These are phyloP conservation scores for Gentiana straminea DNA, from an alignment of 257 asterid species.

Conservation along the genomic window DNA sequence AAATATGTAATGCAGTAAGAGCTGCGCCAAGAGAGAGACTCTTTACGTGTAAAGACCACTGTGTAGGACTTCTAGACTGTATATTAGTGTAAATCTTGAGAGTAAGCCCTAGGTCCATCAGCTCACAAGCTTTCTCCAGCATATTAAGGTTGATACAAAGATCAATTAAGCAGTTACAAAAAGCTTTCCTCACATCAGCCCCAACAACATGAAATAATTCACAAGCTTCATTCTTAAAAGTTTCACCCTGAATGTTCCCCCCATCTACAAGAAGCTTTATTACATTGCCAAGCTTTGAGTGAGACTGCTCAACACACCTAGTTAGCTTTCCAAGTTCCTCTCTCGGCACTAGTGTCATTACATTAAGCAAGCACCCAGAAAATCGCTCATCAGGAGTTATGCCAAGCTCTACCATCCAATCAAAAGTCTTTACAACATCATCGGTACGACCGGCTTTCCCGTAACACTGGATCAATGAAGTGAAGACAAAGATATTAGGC, in stretches of 20 bases:
- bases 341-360: slow-evolving; percentile 42
- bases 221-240: slow-evolving; percentile 26
- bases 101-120: slow-evolving; percentile 41
- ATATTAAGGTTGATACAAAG: slow-evolving; percentile 52
- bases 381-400: slow-evolving; percentile 75
- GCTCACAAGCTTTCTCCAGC: slow-evolving; percentile 60
- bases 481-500: slow-evolving; percentile 58
- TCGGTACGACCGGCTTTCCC: slow-evolving; percentile 71
- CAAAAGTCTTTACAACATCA: slow-evolving; percentile 70
- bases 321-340: slow-evolving; percentile 42
- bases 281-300: slow-evolving; percentile 51
- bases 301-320: slow-evolving; percentile 61
- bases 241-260: slow-evolving; percentile 13
- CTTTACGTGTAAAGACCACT: slow-evolving; percentile 88
- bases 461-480: slow-evolving; percentile 85
- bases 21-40: slow-evolving; percentile 90
- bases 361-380: slow-evolving; percentile 71
- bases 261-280: slow-evolving; percentile 41
- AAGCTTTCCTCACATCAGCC: slow-evolving; percentile 55
- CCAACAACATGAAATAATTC: slow-evolving; percentile 42
- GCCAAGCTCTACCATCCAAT: slow-evolving; percentile 35
- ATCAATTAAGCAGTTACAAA: slow-evolving; percentile 47
- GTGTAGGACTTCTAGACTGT: slow-evolving; percentile 40
- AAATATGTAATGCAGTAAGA: slow-evolving; percentile 67
- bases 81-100: slow-evolving; percentile 27